Conservation (phyloP, 1,284 basidiomycete species). For the Phenoliferia sp. region DNA sequence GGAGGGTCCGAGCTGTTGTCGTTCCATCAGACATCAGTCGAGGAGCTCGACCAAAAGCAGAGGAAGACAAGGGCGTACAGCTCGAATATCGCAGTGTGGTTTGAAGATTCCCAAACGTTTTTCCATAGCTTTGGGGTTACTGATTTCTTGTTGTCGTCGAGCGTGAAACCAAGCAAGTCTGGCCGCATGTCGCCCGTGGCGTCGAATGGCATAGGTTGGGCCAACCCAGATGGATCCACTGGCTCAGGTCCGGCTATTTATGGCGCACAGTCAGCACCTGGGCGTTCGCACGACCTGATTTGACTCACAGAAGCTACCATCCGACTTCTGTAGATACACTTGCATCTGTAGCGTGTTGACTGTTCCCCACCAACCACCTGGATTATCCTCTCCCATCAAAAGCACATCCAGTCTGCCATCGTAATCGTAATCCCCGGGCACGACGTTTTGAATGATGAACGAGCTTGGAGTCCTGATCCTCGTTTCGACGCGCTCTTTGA, state of each 20-base stretch:
- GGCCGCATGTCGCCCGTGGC: conserved; percentile 81
- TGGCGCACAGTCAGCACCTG: not conserved
- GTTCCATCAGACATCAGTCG: not conserved
- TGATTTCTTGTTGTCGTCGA: conserved; percentile 41
- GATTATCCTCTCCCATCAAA: conserved; percentile 59
- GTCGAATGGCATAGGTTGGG: conserved; percentile 84
- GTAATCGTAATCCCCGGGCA: conserved; percentile 89
- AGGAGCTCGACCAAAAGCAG: too few relatives aligned
- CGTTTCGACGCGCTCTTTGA: conserved; percentile 50
- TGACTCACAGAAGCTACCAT: conserved; percentile 63
- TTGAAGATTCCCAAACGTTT: conserved; percentile 57
- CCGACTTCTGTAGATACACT: conserved; percentile 60
- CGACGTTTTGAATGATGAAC: conserved; percentile 58
- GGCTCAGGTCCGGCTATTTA: conserved; percentile 40
- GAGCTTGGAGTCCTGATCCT: conserved; percentile 31
- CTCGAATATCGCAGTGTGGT: conserved; percentile 58
- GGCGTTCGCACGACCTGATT: conserved; percentile 2
- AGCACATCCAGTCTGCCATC: conserved; percentile 85
- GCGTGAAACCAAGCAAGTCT: conserved; percentile 72
- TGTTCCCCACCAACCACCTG: conserved; percentile 47
- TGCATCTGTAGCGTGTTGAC: conserved; percentile 54
- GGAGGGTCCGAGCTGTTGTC: conserved; percentile 53
- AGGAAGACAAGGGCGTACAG: conserved; percentile 41
- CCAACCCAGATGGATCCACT: conserved; percentile 59
- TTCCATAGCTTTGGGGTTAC: conserved; percentile 61